Conservation (phyloP, 139 green algal species). For the Chlorella ohadii region DNA sequence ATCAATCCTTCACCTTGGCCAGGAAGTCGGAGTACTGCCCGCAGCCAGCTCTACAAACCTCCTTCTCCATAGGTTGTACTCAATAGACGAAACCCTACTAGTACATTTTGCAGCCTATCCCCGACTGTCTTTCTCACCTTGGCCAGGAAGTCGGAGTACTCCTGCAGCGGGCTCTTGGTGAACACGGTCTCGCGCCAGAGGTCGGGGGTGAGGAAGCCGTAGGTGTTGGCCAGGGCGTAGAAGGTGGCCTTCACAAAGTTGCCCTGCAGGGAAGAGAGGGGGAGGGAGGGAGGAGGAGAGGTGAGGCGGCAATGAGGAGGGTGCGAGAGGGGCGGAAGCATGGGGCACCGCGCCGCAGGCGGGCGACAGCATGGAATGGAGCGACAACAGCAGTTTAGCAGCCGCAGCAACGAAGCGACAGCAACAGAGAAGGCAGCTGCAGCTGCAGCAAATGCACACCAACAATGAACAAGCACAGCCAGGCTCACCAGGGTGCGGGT, state of each 20-base stretch:
- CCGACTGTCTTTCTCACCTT: constrained; percentile 3
- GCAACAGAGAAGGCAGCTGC: not conserved
- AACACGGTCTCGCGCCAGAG: constrained; percentile 97
- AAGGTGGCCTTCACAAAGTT: constrained; percentile 61
- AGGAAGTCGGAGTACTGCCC: too few relatives aligned
- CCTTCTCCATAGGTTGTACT: too few relatives aligned
- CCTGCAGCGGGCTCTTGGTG: constrained; percentile 90
- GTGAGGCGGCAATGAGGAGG: not conserved
- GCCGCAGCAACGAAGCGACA: not conserved
- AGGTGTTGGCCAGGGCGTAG: constrained; percentile 75
- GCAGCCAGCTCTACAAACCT: too few relatives aligned
- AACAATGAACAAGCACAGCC: not conserved
- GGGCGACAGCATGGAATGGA: too few relatives aligned
- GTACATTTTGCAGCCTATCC: not conserved
- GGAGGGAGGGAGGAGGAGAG: not conserved
- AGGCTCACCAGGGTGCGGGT: constrained; percentile 94
- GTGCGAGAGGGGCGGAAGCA: too few relatives aligned
- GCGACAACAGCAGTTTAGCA: too few relatives aligned
- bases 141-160: constrained; percentile 38
- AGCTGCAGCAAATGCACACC: constrained; percentile 40
- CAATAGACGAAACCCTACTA: too few relatives aligned
- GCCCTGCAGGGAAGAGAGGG: not conserved
- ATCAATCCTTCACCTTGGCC: too few relatives aligned
- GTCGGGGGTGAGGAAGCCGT: constrained; percentile 98
- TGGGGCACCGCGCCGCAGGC: too few relatives aligned